Evolutionary conservation across 495 filamentous ascomycete species (phyloP), one percentile per base, ranked within the genome.

Genomic region (Glonium stellatum): DNA sequence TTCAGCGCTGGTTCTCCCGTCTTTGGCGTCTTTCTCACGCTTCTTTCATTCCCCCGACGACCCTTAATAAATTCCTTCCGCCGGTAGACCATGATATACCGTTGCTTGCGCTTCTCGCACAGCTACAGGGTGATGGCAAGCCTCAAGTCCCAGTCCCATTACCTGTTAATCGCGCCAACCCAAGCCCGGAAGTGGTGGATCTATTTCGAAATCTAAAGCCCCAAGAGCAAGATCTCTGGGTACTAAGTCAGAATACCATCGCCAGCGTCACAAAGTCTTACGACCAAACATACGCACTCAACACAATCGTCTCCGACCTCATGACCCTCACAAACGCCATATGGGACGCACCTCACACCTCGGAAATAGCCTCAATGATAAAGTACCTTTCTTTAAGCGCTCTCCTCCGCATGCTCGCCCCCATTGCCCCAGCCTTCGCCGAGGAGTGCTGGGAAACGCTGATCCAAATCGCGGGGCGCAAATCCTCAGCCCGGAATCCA

Each of bases 241-340:
- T 85, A 9, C 72, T 76, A 5, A 80, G 84, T 10, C 87, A 92
- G 62, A 73, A 77, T 39, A 86, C 86, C 18, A 85, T 95, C 42
- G 58, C 62, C 1, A 84, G 78, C n/a, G 82, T 92, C 58, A 90
- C 85, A 0, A 70, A 74, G 5, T 83, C 86, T n/a, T 81, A 91
- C 57, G 76, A 85, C 56, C 77, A 79, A 36, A 86, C 88, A 1
- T 86, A 88, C 62, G 70, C 84, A 0, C 77, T 96, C 46, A 96
- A 95, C 71, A 93, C 88, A 1, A 80, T 87, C 36, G 80, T 95
- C 18, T 90, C 87, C 1, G 87, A 90, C 64, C 76, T 96, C 36
- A 96, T 87, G 73, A 82, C 80, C 18, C 78, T 96, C 1, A 90
- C 88, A 12, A 92, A 95, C 67, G 61, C 73, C 2, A 75, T 95